Percentiles rank a stretch among this genome's conserved stretches.
These are phyloP conservation scores for Stephania yunnanensis DNA, from an alignment of 164 flowering plant species.

Conservation along the genomic window DNA sequence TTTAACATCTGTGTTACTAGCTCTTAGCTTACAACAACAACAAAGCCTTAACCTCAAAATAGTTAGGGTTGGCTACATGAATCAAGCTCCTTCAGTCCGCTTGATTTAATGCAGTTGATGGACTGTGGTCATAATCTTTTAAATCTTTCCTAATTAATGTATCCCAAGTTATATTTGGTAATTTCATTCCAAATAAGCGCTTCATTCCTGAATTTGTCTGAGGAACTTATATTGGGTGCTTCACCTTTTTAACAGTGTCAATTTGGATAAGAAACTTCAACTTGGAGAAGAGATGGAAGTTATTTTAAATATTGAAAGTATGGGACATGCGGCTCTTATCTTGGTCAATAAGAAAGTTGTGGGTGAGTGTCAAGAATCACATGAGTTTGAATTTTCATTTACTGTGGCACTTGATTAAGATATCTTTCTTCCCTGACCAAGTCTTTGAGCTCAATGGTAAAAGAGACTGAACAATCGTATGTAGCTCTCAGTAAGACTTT, in stretches of 20 bases:
- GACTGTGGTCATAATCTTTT: no score
- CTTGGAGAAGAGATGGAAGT: slow-evolving; percentile 22
- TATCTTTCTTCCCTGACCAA: neutral
- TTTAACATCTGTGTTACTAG: no score
- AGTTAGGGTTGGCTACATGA: no score
- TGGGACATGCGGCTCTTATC: slow-evolving; percentile 57
- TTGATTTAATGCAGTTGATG: no score
- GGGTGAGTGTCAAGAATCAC: slow-evolving; percentile 28
- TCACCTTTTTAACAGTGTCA: slow-evolving; percentile 22
- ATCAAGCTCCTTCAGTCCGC: no score
- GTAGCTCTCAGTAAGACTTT: neutral
- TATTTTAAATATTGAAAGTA: slow-evolving; percentile 32
- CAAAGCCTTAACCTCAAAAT: no score
- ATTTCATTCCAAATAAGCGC: neutral
- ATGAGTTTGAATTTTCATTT: neutral
- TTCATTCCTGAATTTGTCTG: neutral
- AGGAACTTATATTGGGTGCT: slow-evolving; percentile 6
- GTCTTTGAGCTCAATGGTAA: neutral
- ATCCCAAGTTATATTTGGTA: no score
- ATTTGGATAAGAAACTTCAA: slow-evolving; percentile 17
- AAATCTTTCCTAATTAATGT: no score
- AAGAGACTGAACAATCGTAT: neutral
- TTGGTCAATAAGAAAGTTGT: slow-evolving; percentile 39
- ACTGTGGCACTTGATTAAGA: neutral
- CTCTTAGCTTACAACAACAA: no score